Evolutionary conservation across 306 rosid genomes (phyloP), one percentile per base, ranked within the genome.

Genomic region (Cucumis melo): DNA sequence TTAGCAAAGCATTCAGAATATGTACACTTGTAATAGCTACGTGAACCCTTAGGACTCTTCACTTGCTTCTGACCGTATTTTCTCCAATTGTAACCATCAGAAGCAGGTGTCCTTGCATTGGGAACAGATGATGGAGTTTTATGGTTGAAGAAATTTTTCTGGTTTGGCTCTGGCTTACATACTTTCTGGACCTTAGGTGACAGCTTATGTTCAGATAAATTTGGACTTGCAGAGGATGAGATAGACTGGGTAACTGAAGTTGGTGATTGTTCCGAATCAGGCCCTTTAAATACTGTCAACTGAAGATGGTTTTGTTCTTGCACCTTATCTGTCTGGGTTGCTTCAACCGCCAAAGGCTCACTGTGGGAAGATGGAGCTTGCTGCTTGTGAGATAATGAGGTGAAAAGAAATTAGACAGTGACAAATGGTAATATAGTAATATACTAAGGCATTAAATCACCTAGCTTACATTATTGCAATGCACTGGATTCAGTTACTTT

Each of bases 31-130:
- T 91, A 93, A 85, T 93, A 93, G 86, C 98, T 90, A 73, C 98
- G 89, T 48, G 93, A 93, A 80, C 98, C 97, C 74, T 84, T 84
- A 50, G 98, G 93, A 85, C 96, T 90, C 90, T 93, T 93, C 62
- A 93, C 98, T 86, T 93, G 98, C 88, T 93, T 93, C 87, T 93
- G 98, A 80, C 98, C 98, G 83, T 93, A 93, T 85, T 93, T 93
- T 79, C 98, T 87, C 98, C 97, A 93, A 85, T 90, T 93, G 87
- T 87, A 93, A 79, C 98, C 98, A 81, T 93, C 98, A 39, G 94
- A 87, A 79, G 90, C 80, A 77, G 91, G 66, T n/a, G 87, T 59
- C 87, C 88, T 91, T 51, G 77, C 48, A 74, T 76, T 83, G 73
- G 91, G 76, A 81, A 87, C 83, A 77, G 89, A 75, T 60, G 87